Conservation (phyloP, 805 yeast species). For the Yarrowia sp. region DNA sequence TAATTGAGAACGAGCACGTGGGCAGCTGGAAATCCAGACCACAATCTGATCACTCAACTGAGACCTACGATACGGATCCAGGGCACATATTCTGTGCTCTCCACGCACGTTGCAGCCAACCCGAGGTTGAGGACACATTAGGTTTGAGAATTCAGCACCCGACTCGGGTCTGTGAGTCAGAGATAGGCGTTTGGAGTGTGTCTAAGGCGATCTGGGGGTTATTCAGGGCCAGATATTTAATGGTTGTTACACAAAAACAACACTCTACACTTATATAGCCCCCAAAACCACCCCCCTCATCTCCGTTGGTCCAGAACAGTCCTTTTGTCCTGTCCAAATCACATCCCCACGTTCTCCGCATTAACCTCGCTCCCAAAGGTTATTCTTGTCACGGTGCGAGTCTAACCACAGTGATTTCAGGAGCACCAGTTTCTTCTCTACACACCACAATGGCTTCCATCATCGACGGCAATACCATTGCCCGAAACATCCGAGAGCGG, state of each 20-base stretch:
- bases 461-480: constrained; percentile 26
- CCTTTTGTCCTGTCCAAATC: neutral
- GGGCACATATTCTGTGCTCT: neutral
- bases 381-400: neutral
- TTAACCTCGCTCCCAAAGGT: neutral
- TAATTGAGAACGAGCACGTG: too few relatives aligned
- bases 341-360: constrained; percentile 17
- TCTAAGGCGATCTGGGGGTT: neutral
- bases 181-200: neutral
- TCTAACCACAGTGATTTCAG: neutral
- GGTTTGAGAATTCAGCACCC: neutral
- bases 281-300: too few relatives aligned
- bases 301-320: neutral
- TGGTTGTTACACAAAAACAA: too few relatives aligned
- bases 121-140: neutral
- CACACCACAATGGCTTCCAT: constrained; percentile 20
- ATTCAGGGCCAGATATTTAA: neutral
- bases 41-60: too few relatives aligned
- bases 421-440: neutral
- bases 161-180: constrained; percentile 21
- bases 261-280: neutral
- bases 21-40: too few relatives aligned
- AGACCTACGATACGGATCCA: too few relatives aligned
- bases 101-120: neutral
- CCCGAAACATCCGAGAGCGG: constrained; percentile 46